A percentile compares a stretch with the other conserved stretches of the same genome.
phyloP scores from a whole-genome alignment of 2,329 filamentous ascomycete genomes.

The Curvularia verruculosa region DNA sequence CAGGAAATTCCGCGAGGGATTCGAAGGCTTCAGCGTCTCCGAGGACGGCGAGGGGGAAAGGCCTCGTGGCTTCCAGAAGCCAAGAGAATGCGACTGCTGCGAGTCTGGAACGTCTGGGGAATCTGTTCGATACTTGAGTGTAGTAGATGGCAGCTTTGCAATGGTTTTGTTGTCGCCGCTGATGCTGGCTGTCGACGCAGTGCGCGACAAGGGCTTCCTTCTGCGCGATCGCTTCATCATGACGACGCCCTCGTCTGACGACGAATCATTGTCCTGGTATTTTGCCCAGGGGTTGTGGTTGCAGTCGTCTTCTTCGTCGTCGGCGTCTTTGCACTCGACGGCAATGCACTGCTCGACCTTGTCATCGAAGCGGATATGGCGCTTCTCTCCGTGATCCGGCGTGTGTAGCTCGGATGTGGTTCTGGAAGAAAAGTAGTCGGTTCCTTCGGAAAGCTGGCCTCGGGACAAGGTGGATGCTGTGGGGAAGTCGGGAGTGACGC shows the following conservation, averaged over 20 bases:
- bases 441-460: conserved; percentile 66
- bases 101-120: conserved; percentile 70
- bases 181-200: conserved; percentile 62
- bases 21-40: conserved; percentile 77
- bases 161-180: conserved; percentile 79
- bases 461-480: conserved; percentile 68
- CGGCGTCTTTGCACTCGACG: conserved; percentile 81
- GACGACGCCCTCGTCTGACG: conserved; percentile 75
- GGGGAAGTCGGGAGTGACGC: conserved; percentile 72
- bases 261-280: conserved; percentile 56
- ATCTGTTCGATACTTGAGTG: conserved; percentile 81
- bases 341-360: conserved; percentile 96
- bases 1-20: conserved; percentile 68
- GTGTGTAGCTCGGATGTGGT: conserved; percentile 74
- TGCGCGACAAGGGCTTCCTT: conserved; percentile 59
- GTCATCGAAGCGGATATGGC: conserved; percentile 95
- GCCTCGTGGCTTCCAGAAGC: conserved; percentile 54
- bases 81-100: conserved; percentile 49
- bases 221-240: conserved; percentile 75
- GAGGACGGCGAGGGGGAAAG: conserved; percentile 79
- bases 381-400: conserved; percentile 67
- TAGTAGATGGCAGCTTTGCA: conserved; percentile 85
- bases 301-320: conserved; percentile 64
- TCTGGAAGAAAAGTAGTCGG: conserved; percentile 69
- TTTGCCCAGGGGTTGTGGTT: conserved; percentile 49